Conservation (phyloP, 2,329 filamentous ascomycete genomes). For the Mycocentrospora acerina region DNA sequence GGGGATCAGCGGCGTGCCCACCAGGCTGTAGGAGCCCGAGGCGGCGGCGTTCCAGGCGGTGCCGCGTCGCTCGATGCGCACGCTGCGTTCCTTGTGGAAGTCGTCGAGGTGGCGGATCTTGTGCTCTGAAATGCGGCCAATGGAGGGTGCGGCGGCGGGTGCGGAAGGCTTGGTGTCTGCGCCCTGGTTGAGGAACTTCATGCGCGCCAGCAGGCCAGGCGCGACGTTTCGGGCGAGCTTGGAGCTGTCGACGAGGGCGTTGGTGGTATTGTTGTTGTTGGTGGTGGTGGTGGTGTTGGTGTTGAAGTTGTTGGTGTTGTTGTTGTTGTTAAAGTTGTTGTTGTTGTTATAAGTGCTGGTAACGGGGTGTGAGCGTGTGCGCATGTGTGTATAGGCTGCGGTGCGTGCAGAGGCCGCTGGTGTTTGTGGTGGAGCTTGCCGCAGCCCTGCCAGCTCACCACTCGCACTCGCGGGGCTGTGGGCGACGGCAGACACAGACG, state of each 20-base stretch:
- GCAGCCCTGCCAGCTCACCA: conserved; percentile 13
- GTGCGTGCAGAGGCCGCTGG: conserved; percentile 18
- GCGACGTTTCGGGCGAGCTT: conserved; percentile 44
- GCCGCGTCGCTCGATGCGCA: conserved; percentile 64
- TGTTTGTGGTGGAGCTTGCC: conserved; percentile 9
- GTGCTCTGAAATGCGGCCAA: conserved; percentile 70
- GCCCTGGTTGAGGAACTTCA: conserved; percentile 46
- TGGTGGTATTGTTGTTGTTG: too few relatives aligned
- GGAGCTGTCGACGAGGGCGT: conserved; percentile 29
- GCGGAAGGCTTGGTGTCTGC: conserved; percentile 39
- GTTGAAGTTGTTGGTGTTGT: not conserved
- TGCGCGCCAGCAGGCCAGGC: conserved; percentile 47
- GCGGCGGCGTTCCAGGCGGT: conserved; percentile 70
- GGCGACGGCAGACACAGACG: conserved; percentile 17
- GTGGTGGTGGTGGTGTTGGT: too few relatives aligned
- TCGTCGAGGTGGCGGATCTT: conserved; percentile 70
- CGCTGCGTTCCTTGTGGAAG: conserved; percentile 59
- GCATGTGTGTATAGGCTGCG: too few relatives aligned
- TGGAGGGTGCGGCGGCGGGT: conserved; percentile 34
- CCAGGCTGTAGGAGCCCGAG: conserved; percentile 30
- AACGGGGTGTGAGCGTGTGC: conserved; percentile 10
- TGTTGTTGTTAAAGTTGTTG: conserved; percentile 8
- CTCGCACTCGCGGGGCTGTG: conserved; percentile 24
- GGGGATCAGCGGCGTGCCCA: conserved; percentile 31
- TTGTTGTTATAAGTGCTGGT: conserved; percentile 12